Evolutionary conservation across 495 filamentous ascomycete genomes (phyloP).

Genomic region (Thermothielavioides terrestris): DNA sequence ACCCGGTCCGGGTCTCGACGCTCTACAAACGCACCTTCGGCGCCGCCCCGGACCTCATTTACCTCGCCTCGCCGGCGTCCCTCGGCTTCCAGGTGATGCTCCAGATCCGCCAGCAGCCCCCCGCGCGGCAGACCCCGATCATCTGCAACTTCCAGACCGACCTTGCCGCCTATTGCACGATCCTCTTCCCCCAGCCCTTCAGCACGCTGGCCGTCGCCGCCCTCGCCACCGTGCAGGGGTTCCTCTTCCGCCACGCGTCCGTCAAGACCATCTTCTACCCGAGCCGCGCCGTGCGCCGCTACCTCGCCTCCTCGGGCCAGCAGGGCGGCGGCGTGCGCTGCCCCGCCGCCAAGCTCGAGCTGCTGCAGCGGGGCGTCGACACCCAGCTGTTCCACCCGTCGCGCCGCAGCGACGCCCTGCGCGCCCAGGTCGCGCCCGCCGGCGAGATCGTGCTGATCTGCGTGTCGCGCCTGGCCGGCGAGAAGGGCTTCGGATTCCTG

Average conservation of each 20-base stretch:
- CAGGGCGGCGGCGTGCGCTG: background rate
- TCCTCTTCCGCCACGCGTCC: background rate
- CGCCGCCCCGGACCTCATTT: background rate
- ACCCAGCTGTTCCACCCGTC: background rate
- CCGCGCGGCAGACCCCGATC: background rate
- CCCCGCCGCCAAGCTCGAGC: background rate
- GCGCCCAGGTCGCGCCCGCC: background rate
- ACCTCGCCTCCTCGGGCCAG: no score
- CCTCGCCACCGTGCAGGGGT: background rate
- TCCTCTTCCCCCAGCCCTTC: background rate
- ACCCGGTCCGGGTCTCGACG: background rate
- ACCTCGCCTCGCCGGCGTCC: background rate
- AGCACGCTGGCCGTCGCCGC: background rate
- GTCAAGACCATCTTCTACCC: background rate
- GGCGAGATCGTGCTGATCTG: background rate
- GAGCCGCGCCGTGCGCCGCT: background rate
- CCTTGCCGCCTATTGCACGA: background rate
- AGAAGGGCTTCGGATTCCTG: background rate
- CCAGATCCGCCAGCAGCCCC: background rate
- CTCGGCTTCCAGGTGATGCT: background rate
- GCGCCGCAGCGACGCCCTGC: background rate
- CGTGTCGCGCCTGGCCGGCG: background rate
- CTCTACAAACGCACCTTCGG: background rate
- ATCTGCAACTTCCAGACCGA: constrained; percentile 1
- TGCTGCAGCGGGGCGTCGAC: background rate